Conservation (phyloP, 78 protist genomes). For the Chrysochromulina parva region DNA sequence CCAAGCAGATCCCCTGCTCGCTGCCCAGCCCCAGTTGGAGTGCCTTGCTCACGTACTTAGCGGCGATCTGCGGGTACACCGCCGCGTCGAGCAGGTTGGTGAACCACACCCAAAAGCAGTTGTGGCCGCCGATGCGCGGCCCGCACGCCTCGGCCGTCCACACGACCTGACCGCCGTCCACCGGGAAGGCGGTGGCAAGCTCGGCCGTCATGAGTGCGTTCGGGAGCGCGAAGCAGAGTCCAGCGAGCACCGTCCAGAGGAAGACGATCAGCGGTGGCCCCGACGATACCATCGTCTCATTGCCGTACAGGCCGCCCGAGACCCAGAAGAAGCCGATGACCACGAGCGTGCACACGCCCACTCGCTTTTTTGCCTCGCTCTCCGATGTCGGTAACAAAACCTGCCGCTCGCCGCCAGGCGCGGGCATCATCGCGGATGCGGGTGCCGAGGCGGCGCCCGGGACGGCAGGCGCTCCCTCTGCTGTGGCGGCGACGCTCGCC, state of each 20-base stretch:
- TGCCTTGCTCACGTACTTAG: background rate
- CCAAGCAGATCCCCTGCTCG: background rate
- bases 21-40: background rate
- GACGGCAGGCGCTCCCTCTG: too few species aligned
- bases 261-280: constrained; percentile 1
- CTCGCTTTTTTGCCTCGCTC: too few species aligned
- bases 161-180: background rate
- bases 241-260: background rate
- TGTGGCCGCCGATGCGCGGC: background rate
- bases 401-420: too few species aligned
- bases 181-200: background rate
- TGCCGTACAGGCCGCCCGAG: background rate
- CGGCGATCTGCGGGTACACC: background rate
- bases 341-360: background rate
- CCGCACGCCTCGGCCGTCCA: constrained; percentile 14
- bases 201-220: constrained; percentile 17
- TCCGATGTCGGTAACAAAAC: too few species aligned
- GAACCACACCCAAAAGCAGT: background rate
- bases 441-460: too few species aligned
- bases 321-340: constrained; percentile 19
- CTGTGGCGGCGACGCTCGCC: too few species aligned
- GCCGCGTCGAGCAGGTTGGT: constrained; percentile 18
- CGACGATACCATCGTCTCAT: background rate
- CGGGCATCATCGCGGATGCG: too few species aligned
- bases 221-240: background rate